Conservation (phyloP, 148 eudicot species). For the Vaccinium corymbosum region DNA sequence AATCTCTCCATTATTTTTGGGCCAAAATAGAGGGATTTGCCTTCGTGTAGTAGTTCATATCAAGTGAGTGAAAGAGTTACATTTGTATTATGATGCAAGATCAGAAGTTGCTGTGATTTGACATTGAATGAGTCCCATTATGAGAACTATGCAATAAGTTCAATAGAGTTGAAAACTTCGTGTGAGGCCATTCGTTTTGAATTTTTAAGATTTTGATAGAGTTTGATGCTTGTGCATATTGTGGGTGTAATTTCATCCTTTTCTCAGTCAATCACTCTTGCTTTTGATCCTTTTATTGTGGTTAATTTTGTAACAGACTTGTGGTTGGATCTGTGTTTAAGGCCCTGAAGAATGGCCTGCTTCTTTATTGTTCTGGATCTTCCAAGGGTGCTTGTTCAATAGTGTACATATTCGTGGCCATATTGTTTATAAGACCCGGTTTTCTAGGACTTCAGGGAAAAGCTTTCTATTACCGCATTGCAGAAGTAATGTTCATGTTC, state of each 20-base stretch:
- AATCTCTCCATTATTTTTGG: not conserved
- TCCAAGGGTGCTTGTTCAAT: slow-evolving; percentile 30
- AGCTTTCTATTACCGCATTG: slow-evolving; percentile 88
- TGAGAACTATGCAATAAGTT: not conserved
- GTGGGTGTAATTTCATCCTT: not conserved
- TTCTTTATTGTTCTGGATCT: slow-evolving; percentile 71
- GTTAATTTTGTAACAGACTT: not conserved
- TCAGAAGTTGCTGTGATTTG: not conserved
- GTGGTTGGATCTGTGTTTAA: not conserved
- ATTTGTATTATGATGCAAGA: slow-evolving; percentile 6
- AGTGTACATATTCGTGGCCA: slow-evolving; percentile 64
- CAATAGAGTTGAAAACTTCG: not conserved
- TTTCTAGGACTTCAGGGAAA: slow-evolving; percentile 89
- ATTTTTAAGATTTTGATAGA: not conserved
- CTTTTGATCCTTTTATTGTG: not conserved
- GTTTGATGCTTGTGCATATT: not conserved
- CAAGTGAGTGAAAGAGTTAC: not conserved
- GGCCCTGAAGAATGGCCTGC: not conserved
- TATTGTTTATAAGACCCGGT: slow-evolving; percentile 76
- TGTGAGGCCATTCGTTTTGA: not conserved
- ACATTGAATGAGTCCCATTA: not conserved
- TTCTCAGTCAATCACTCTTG: not conserved
- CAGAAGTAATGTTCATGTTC: slow-evolving; percentile 73
- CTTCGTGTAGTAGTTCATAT: not conserved
- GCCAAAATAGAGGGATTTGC: not conserved